Evolutionary conservation across 1,284 basidiomycete species (phyloP), one percentile per base, ranked within the genome.

Genomic region (Thecaphora thlaspeos): DNA sequence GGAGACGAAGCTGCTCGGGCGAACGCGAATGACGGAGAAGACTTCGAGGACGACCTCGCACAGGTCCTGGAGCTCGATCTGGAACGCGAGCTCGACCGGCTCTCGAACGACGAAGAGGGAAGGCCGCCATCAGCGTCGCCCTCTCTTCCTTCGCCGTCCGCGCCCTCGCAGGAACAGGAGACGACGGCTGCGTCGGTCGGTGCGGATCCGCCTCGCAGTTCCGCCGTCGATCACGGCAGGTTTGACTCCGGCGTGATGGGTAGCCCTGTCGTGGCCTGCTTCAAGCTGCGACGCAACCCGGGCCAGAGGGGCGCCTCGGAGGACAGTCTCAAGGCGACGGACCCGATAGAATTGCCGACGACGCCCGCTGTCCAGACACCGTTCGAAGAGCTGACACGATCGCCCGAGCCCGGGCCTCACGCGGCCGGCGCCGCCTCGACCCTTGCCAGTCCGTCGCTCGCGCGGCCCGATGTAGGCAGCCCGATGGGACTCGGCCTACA

Each of bases 41-140:
- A 59, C 47, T 7, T 55, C 1, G 61, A 64, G 5, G 57, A 60
- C 11, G 57, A 55, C 12, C 41, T 64, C 30, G 61, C 61, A n/a
- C 54, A 60, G 8, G 47, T 53, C 37, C 50, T 64, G 10, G 61
- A 64, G 36, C 46, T 53, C 2, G 61, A 64, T n/a, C 34, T 64
- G 22, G 57, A 64, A 41, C 49, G 52, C 22, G 55, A 59, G 30
- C 26, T 59, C 11, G 61, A 59, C 10, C 37, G 55, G 48, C 51
- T 52, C 14, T 18, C 22, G 0, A 41, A 30, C 36, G 50, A 50
- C 15, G 17, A 42, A 61, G 2, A 28, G 39, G 9, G 23, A 23
- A 12, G 15, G 28, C 14, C 28, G 28, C 28, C 8, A 30, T 14
- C 28, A 30, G 28, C 28, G 14, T 30, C 28, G 14, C 28, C 14